Percentiles rank a stretch among this genome's conserved stretches.
These are phyloP conservation scores for Hyphodiscus sp. DNA, from an alignment of 2,329 filamentous ascomycete species.

Conservation along the genomic window DNA sequence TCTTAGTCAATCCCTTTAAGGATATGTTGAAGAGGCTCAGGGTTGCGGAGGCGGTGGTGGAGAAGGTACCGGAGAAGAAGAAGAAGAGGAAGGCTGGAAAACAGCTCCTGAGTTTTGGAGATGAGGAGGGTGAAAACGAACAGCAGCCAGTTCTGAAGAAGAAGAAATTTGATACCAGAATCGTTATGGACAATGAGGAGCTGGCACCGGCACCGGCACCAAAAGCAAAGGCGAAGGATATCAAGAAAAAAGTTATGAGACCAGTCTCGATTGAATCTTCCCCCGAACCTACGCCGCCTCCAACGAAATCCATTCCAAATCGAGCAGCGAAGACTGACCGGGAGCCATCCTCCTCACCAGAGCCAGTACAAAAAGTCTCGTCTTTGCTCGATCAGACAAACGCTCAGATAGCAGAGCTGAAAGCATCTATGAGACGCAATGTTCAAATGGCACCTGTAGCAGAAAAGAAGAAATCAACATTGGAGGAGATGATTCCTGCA, in stretches of 20 bases:
- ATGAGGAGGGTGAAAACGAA: slow-evolving; percentile 51
- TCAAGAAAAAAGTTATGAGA: slow-evolving; percentile 26
- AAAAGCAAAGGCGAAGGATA: slow-evolving; percentile 29
- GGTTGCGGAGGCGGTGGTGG: slow-evolving; percentile 43
- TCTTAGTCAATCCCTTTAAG: slow-evolving; percentile 75
- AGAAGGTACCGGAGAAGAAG: slow-evolving; percentile 43
- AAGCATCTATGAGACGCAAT: slow-evolving; percentile 72
- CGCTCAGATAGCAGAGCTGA: slow-evolving; percentile 72
- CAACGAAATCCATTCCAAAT: slow-evolving; percentile 22
- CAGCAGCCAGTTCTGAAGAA: slow-evolving; percentile 63
- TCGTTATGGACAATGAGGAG: slow-evolving; percentile 56
- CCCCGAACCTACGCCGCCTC: slow-evolving; percentile 31
- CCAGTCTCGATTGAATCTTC: slow-evolving; percentile 32
- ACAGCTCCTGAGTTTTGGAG: slow-evolving; percentile 71
- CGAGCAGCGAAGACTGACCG: slow-evolving; percentile 29
- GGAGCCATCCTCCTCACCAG: slow-evolving; percentile 32
- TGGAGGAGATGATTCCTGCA: slow-evolving; percentile 69
- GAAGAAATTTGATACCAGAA: slow-evolving; percentile 69
- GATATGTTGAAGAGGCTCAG: slow-evolving; percentile 68
- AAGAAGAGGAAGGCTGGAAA: slow-evolving; percentile 72
- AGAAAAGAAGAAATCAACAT: slow-evolving; percentile 57
- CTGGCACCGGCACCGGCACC: slow-evolving; percentile 22
- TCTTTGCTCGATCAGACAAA: slow-evolving; percentile 62
- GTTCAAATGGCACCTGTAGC: slow-evolving; percentile 43
- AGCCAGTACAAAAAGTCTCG: slow-evolving; percentile 31